Evolutionary conservation across 2,329 filamentous ascomycete species (phyloP).

Genomic region (Neoarthrinium moseri): DNA sequence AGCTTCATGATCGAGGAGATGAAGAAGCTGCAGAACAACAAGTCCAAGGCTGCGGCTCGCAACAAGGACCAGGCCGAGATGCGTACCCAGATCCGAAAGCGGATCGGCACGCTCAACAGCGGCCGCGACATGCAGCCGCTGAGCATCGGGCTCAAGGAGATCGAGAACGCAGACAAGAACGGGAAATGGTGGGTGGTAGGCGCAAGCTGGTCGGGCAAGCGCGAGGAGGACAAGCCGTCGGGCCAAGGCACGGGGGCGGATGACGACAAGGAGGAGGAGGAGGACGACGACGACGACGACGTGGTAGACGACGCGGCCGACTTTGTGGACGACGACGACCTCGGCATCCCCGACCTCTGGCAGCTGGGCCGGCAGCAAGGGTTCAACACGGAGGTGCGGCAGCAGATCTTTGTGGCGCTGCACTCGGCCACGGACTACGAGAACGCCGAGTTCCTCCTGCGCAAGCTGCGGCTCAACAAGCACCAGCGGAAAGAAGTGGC

Average conservation of each 20-base stretch:
- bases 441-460: slow-evolving; percentile 76
- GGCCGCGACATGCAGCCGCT: slow-evolving; percentile 66
- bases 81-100: slow-evolving; percentile 84
- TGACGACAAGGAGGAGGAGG: no score
- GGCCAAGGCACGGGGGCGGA: no score
- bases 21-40: slow-evolving; percentile 91
- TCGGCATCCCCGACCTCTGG: slow-evolving; percentile 65
- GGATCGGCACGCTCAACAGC: slow-evolving; percentile 72
- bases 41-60: slow-evolving; percentile 71
- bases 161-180: slow-evolving; percentile 77
- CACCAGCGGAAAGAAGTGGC: slow-evolving; percentile 85
- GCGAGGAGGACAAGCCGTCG: slow-evolving; percentile 19
- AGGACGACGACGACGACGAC: slow-evolving; percentile 13
- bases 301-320: slow-evolving; percentile 34
- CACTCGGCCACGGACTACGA: slow-evolving; percentile 82
- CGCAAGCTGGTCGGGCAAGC: slow-evolving; percentile 72
- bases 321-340: slow-evolving; percentile 35
- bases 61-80: slow-evolving; percentile 78
- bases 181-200: slow-evolving; percentile 99
- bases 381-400: slow-evolving; percentile 82
- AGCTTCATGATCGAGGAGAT: slow-evolving; percentile 98
- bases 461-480: slow-evolving; percentile 82
- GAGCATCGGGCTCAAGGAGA: slow-evolving; percentile 77
- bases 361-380: slow-evolving; percentile 77
- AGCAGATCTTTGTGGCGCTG: slow-evolving; percentile 90